phyloP scores from a whole-genome alignment of 2,329 filamentous ascomycete genomes.

The Beauveria bassiana region DNA sequence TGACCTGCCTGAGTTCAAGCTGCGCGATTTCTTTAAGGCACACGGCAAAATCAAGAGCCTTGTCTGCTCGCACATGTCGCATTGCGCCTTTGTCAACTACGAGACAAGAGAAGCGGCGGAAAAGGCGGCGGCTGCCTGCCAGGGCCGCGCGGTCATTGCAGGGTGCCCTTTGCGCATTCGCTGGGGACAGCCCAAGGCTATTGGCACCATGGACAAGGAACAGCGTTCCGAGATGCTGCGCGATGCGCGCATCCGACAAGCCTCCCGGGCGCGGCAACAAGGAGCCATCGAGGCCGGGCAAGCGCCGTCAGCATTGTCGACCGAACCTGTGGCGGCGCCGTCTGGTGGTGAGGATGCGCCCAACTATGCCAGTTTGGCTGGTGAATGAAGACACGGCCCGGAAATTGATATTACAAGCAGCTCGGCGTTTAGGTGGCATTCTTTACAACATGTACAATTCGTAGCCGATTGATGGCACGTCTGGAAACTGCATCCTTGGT shows the following conservation, averaged over 20 bases:
- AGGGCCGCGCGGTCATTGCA: slow-evolving; percentile 82
- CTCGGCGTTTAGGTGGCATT: slow-evolving; percentile 21
- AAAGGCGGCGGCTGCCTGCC: slow-evolving; percentile 72
- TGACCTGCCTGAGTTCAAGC: slow-evolving; percentile 84
- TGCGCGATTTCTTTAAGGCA: slow-evolving; percentile 82
- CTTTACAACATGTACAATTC: slow-evolving; percentile 13
- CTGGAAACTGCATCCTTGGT: not conserved
- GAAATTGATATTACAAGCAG: slow-evolving; percentile 17
- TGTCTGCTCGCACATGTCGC: slow-evolving; percentile 92
- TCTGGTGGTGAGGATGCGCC: slow-evolving; percentile 67
- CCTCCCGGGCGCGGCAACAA: slow-evolving; percentile 23
- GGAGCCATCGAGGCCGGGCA: slow-evolving; percentile 25
- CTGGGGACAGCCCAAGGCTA: slow-evolving; percentile 87
- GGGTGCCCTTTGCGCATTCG: slow-evolving; percentile 84
- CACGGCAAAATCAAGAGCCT: slow-evolving; percentile 88
- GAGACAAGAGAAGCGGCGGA: slow-evolving; percentile 78
- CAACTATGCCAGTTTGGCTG: slow-evolving; percentile 77
- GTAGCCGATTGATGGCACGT: not conserved
- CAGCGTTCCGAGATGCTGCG: slow-evolving; percentile 73
- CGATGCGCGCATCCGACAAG: slow-evolving; percentile 50
- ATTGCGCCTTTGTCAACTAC: slow-evolving; percentile 96
- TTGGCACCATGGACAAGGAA: slow-evolving; percentile 87
- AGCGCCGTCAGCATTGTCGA: slow-evolving; percentile 14
- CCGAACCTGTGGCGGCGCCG: slow-evolving; percentile 58
- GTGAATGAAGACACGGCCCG: slow-evolving; percentile 49